A percentile compares a stretch with the other conserved stretches of the same genome.
phyloP scores from a whole-genome alignment of 2,329 filamentous ascomycete genomes.

The Ophiostoma piceae region DNA sequence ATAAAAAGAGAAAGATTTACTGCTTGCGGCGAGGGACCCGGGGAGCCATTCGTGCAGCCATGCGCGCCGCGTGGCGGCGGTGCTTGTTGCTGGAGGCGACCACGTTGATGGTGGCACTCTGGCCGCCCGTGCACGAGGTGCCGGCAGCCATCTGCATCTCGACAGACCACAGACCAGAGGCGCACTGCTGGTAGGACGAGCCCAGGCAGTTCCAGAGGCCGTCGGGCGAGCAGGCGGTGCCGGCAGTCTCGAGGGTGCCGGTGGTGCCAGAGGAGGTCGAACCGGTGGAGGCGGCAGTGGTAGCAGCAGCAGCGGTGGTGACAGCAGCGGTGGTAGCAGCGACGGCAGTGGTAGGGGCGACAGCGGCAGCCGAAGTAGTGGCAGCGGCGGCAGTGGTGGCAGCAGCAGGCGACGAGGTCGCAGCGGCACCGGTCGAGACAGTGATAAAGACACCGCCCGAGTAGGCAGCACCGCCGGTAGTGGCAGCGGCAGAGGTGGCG shows the following conservation, averaged over 20 bases:
- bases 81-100: conserved; percentile 29
- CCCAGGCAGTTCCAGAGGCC: conserved; percentile 49
- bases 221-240: conserved; percentile 44
- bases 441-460: conserved; percentile 42
- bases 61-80: conserved; percentile 24
- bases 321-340: not conserved
- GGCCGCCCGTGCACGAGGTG: conserved; percentile 42
- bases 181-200: conserved; percentile 49
- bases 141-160: conserved; percentile 42
- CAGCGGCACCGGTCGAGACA: conserved; percentile 19
- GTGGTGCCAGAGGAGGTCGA: conserved; percentile 21
- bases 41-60: not conserved
- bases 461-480: conserved; percentile 25
- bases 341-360: not conserved
- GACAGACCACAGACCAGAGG: conserved; percentile 44
- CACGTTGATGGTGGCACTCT: conserved; percentile 29
- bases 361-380: conserved; percentile 1
- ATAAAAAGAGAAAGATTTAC: not conserved
- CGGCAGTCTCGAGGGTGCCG: conserved; percentile 34
- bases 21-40: conserved; percentile 5
- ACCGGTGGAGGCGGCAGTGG: conserved; percentile 20
- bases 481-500: conserved; percentile 27
- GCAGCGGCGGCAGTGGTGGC: not conserved
- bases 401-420: not conserved
- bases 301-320: conserved; percentile 27